phyloP scores from a whole-genome alignment of 208 protist genomes.

The Angomonas ambiguus region DNA sequence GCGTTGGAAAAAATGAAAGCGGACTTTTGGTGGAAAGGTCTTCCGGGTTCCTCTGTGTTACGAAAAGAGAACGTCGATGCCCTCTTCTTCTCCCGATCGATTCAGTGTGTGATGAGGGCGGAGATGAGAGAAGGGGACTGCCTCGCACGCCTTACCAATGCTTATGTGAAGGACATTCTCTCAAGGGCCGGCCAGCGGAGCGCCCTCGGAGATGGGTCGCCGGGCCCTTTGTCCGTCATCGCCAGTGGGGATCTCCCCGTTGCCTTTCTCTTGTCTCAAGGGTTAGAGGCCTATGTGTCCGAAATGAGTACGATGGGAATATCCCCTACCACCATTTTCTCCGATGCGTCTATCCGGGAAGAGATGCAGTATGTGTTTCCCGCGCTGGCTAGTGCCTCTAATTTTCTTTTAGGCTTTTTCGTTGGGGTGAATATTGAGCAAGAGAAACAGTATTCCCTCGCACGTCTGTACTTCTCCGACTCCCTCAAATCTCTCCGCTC shows the following conservation, averaged over 20 bases:
- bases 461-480: neutral
- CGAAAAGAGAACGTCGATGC: neutral
- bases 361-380: neutral
- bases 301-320: neutral
- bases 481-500: neutral
- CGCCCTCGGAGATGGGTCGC: neutral
- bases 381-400: neutral
- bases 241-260: neutral
- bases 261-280: slow-evolving; percentile 3
- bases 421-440: neutral
- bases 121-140: slow-evolving; percentile 8
- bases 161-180: neutral
- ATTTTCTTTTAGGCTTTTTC: neutral
- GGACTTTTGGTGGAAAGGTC: neutral
- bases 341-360: neutral
- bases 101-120: neutral
- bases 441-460: neutral
- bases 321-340: neutral
- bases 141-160: neutral
- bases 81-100: neutral
- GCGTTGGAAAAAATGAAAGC: neutral
- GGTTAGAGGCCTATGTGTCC: neutral
- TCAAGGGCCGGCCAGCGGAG: neutral
- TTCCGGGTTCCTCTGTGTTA: neutral
- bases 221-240: neutral